Base-by-base conservation (phyloP, 345 rosid species). In the Moringa oleifera region DNA sequence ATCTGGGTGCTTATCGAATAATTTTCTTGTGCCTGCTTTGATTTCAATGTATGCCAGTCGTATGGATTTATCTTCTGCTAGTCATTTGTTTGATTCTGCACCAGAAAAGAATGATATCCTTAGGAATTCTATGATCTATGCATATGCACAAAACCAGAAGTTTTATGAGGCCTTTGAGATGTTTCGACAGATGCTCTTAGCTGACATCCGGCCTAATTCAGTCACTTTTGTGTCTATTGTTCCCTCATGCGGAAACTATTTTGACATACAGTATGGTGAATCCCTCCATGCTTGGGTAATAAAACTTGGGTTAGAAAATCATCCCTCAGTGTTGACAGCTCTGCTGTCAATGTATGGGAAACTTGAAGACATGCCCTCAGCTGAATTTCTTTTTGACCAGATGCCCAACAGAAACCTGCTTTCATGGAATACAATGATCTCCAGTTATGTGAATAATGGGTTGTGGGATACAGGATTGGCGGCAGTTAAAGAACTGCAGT, bases 41-140 rank as follows among this genome's bases (percentile, higher is more conserved):
- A 73, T 83, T 36, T 83, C 84, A 23, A 68, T 80, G 79, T 71
- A 83, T 71, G 75, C 73, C 3, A 53, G 75, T 41, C 74, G 67
- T 51, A 47, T 31, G 52, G 61, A 65, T 63, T 73, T 77, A 41
- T 62, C 67, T 56, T 28, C 70, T 59, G 75, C 77, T 37, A 71
- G 70, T 50, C 69, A 54, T 25, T 20, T 80, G 71, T 77, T 79
- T 64, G 81, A 73, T 37, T 47, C 55, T 62, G 55, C 55, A 22
- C 57, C n/a, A 45, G 73, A 66, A 51, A 79, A 68, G 63, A 62
- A 57, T 49, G 75, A 57, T 37, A 46, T 65, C 50, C 76, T 73
- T 62, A 77, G 83, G 81, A 82, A 82, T 72, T 68, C 81, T 61
- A 64, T 79, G 69, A 72, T 79, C 61, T 70, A 63, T 25, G 79